Base-by-base conservation (phyloP, 1,284 basidiomycete species). In the Coniferiporia sulphurascens region DNA sequence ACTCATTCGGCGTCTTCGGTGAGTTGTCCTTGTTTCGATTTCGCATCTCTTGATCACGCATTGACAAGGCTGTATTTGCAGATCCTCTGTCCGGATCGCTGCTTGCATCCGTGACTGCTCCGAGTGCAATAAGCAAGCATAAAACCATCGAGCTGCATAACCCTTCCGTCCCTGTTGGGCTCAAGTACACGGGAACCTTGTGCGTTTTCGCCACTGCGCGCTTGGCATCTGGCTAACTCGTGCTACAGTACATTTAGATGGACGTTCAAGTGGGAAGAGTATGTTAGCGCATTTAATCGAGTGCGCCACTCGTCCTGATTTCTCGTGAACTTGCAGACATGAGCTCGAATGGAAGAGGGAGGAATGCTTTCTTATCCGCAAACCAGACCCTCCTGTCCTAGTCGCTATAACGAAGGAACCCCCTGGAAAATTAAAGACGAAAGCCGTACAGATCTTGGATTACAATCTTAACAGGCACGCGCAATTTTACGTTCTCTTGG, bases 271-370 rank as follows among this genome's bases (percentile, higher is more conserved):
- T 91, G 88, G 87, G 88, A 91, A 76, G 83, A 85, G 89, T 91
- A 64, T 70, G 87, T 80, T 5, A 43, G 34, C n/a, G 32, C 45
- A 22, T 9, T 19, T 22, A 22, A 21, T 49, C 9, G 10, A 8
- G 22, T 59, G 44, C 48, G 17, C 45, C 36, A 13, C 8, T 9
- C 35, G 12, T 27, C 15, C 4, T 32, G 7, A 46, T 13, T 35
- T 34, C 27, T n/a, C 44, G 27, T 27, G 27, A 27, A 46, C 22
- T 44, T 62, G n/a, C 65, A 91, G 89, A 43, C 85, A 91, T 62
- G 83, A 87, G 58, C 90, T 89, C 63, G 89, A 92, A 68, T 92
- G 89, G 89, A 88, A 84, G 68, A 80, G 86, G 48, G 87, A 91
- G 69, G 86, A 88, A 65, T 91, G 89, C 69, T 91, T 80, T 70